A percentile compares a stretch with the other conserved stretches of the same genome.
Evolutionary conservation across 306 rosid genomes (phyloP).

Genomic region (Prosopis cineraria): DNA sequence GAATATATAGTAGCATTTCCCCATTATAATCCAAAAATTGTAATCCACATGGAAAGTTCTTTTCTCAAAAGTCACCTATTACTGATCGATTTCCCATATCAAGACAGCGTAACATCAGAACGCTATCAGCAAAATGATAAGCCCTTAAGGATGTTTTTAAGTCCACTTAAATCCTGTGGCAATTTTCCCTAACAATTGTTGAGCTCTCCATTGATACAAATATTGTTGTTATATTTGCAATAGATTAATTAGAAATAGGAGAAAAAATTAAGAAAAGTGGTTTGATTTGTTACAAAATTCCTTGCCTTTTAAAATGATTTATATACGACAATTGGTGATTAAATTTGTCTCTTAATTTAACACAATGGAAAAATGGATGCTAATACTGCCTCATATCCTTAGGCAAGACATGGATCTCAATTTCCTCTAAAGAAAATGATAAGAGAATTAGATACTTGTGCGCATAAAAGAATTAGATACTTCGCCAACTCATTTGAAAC

Average conservation of each 20-base stretch:
- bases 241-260: too few species aligned
- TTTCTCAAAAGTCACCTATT: too few species aligned
- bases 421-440: slow-evolving; percentile 78
- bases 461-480: too few species aligned
- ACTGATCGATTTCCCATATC: too few species aligned
- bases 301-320: not conserved
- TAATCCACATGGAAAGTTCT: too few species aligned
- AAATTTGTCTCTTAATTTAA: not conserved
- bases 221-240: not conserved
- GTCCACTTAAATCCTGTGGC: slow-evolving; percentile 93
- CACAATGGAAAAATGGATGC: not conserved
- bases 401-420: slow-evolving; percentile 98
- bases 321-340: not conserved
- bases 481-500: slow-evolving; percentile 52
- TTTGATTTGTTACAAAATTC: not conserved
- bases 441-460: slow-evolving; percentile 58
- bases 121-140: too few species aligned
- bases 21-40: too few species aligned
- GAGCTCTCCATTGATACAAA: not conserved
- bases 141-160: slow-evolving; percentile 75
- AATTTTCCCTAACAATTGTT: slow-evolving; percentile 26
- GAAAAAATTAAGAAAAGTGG: not conserved
- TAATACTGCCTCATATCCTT: slow-evolving; percentile 36
- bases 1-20: too few species aligned
- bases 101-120: too few species aligned